These are phyloP conservation scores for Phytophthora aleatoria DNA, from an alignment of 352 stramenopile genomes.

Conservation along the genomic window DNA sequence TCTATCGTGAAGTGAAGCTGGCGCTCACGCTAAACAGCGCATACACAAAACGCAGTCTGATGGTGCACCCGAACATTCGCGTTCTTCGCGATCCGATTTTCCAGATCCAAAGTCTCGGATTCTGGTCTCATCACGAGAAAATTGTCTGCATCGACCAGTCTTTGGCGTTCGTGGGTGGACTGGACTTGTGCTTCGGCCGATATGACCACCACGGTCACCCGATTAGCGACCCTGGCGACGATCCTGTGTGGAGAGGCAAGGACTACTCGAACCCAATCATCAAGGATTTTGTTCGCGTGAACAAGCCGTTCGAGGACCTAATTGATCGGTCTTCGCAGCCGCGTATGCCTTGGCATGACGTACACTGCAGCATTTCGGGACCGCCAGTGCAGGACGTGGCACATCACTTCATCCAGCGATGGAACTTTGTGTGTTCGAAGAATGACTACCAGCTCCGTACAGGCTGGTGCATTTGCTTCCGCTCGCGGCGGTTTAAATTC, in stretches of 20 bases:
- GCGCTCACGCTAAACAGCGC: conserved; percentile 89
- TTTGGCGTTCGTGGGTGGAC: conserved; percentile 77
- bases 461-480: conserved; percentile 88
- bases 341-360: conserved; percentile 91
- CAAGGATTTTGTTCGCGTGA: conserved; percentile 88
- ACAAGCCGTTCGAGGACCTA: conserved; percentile 84
- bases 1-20: conserved; percentile 91
- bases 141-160: conserved; percentile 91
- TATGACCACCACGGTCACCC: conserved; percentile 85
- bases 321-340: conserved; percentile 79
- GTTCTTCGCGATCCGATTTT: conserved; percentile 92
- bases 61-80: conserved; percentile 86
- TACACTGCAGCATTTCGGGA: conserved; percentile 85
- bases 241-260: conserved; percentile 81
- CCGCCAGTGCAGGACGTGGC: conserved; percentile 85
- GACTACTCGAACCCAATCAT: conserved; percentile 92
- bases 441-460: conserved; percentile 88
- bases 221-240: conserved; percentile 67
- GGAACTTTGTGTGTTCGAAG: conserved; percentile 91
- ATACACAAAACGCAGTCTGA: conserved; percentile 83
- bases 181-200: conserved; percentile 90
- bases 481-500: conserved; percentile 83
- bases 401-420: conserved; percentile 92
- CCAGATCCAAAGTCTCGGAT: conserved; percentile 88
- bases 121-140: conserved; percentile 95